Base-by-base conservation (phyloP, 768 basidiomycete species). In the Pisolithus sp. region DNA sequence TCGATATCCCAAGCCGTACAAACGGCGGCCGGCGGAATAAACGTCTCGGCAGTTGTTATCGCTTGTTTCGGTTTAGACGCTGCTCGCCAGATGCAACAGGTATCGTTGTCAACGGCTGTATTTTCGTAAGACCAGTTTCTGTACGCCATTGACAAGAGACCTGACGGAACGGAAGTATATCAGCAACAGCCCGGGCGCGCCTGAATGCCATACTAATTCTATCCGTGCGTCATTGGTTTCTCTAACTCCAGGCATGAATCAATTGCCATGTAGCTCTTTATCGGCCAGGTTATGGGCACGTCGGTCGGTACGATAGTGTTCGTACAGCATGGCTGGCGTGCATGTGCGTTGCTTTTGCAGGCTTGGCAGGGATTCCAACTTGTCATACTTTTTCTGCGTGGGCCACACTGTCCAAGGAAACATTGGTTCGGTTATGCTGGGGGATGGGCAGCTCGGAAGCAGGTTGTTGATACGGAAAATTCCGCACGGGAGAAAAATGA, bases 211-310 rank as follows among this genome's bases (percentile, higher is more conserved):
- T 90, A 41, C 73, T 82, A 42, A 78, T 93, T 43, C 71, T 92
- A 49, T 81, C 82, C 2, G 85, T 85, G 61, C 55, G 76, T 64
- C 41, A 12, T 13, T 17, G 8, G 18, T 50, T 30, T 7, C 17
- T 47, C 34, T 3, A 48, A 40, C 37, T 44, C 20, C 9, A 17
- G 17, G 18, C 24, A 30, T 26, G 21, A 7, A 13, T 17, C 7
- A 17, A 44, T 24, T 40, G 15, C 21, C 12, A 3, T 23, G 23
- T 48, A 74, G 69, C 56, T 86, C 28, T 89, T 89, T 66, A 75
- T 87, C 21, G 90, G 90, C 0, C 89, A 92, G 71, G 85, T 91
- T 9, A 82, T 86, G 68, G 90, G 90, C 17, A 90, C 89, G 0
- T 76, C 85, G 0, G 83, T 84, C 0, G 84, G 88, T 28, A 85